phyloP scores from a whole-genome alignment of 2,329 filamentous ascomycete genomes.

The Stagonosporopsis cucurbitacearum region DNA sequence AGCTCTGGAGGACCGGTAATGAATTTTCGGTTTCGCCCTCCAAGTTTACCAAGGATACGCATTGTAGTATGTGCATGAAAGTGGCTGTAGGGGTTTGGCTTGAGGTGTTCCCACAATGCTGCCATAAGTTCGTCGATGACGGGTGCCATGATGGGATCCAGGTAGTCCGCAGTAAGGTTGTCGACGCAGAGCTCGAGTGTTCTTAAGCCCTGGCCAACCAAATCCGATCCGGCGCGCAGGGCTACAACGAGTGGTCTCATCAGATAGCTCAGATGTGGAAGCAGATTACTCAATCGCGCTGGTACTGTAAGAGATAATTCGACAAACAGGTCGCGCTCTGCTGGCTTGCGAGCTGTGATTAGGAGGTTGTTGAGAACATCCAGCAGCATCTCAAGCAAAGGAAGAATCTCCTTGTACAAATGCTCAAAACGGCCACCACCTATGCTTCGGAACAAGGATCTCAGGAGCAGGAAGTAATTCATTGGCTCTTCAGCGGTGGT shows the following conservation, averaged over 20 bases:
- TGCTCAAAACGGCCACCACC: conserved; percentile 97
- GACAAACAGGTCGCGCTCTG: conserved; percentile 93
- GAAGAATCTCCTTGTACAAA: conserved; percentile 96
- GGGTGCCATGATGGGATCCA: conserved; percentile 98
- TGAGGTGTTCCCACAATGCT: conserved; percentile 92
- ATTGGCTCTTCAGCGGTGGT: conserved; percentile 96
- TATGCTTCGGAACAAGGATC: conserved; percentile 94
- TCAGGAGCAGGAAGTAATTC: conserved; percentile 95
- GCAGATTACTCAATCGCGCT: conserved; percentile 87
- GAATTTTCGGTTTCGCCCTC: conserved; percentile 93
- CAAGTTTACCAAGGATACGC: conserved; percentile 94
- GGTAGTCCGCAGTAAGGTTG: conserved; percentile 95
- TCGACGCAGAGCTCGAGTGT: conserved; percentile 97
- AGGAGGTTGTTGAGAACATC: conserved; percentile 96
- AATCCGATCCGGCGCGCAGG: conserved; percentile 84
- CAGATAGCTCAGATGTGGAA: conserved; percentile 93
- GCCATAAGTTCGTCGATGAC: conserved; percentile 99
- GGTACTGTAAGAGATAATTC: conserved; percentile 96
- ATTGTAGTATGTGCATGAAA: conserved; percentile 98
- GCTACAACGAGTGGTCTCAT: conserved; percentile 99
- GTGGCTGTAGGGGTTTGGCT: conserved; percentile 92
- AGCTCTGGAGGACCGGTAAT: conserved; percentile 89
- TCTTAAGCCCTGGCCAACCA: conserved; percentile 91
- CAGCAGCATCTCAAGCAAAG: conserved; percentile 93
- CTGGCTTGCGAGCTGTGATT: conserved; percentile 85